Evolutionary conservation across 2,329 filamentous ascomycete genomes (phyloP).

Genomic region (Monilinia fructicola): DNA sequence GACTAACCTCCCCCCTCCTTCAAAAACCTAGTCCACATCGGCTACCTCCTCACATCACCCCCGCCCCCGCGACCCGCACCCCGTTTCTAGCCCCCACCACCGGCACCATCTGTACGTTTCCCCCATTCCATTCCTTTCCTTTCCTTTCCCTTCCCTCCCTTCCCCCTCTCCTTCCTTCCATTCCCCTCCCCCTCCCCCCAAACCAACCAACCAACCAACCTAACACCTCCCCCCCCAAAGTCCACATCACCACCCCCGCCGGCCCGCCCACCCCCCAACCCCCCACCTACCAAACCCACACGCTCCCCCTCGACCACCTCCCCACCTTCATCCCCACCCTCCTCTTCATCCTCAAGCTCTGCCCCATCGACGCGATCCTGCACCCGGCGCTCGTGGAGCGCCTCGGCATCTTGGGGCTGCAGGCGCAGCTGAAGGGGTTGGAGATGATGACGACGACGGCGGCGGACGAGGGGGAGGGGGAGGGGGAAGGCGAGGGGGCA

Average conservation of each 20-base stretch:
- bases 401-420: background rate
- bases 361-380: background rate
- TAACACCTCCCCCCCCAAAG: background rate
- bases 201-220: background rate
- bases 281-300: constrained; percentile 10
- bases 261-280: background rate
- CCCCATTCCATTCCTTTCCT: background rate
- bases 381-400: background rate
- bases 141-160: background rate
- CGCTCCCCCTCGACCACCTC: background rate
- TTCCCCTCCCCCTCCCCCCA: background rate
- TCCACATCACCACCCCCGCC: background rate
- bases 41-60: constrained; percentile 2
- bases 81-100: constrained; percentile 13
- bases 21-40: background rate
- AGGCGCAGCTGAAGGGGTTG: background rate
- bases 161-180: background rate
- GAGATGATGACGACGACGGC: background rate
- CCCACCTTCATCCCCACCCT: constrained; percentile 7
- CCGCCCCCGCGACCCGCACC: background rate
- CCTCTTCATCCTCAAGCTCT: constrained; percentile 15
- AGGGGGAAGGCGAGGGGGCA: too few relatives aligned
- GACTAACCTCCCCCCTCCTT: too few relatives aligned
- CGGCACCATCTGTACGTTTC: constrained; percentile 3
- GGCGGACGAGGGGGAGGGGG: too few relatives aligned